phyloP scores from a whole-genome alignment of 2,329 filamentous ascomycete genomes.

The Fusarium irregulare region DNA sequence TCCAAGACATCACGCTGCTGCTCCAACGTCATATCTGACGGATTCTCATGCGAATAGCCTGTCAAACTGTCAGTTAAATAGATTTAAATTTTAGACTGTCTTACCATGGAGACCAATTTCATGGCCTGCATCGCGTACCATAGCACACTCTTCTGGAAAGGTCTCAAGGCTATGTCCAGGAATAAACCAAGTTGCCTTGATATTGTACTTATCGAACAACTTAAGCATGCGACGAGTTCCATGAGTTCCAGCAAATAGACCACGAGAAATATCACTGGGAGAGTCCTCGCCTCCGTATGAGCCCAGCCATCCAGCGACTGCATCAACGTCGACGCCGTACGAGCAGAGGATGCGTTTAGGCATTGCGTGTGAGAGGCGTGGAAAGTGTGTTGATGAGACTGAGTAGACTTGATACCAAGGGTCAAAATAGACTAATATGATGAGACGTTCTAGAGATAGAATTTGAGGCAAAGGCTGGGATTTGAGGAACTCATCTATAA shows the following conservation, averaged over 20 bases:
- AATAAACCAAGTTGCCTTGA: slow-evolving; percentile 71
- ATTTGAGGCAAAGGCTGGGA: not conserved
- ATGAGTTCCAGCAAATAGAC: slow-evolving; percentile 75
- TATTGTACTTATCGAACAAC: slow-evolving; percentile 77
- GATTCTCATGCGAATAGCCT: slow-evolving; percentile 79
- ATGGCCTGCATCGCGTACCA: slow-evolving; percentile 59
- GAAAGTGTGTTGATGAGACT: too few relatives aligned
- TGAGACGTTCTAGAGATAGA: not conserved
- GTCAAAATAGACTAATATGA: too few relatives aligned
- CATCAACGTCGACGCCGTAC: slow-evolving; percentile 80
- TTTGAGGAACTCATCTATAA: not conserved
- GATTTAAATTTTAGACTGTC: accelerated
- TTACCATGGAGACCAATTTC: slow-evolving; percentile 68
- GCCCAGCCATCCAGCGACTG: slow-evolving; percentile 79
- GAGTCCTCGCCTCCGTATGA: slow-evolving; percentile 81
- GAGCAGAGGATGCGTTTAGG: slow-evolving; percentile 18
- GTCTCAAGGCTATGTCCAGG: slow-evolving; percentile 62
- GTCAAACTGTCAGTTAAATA: not conserved
- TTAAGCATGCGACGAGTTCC: slow-evolving; percentile 76
- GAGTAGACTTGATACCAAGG: too few relatives aligned
- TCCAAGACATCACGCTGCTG: slow-evolving; percentile 82
- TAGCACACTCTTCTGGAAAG: slow-evolving; percentile 59
- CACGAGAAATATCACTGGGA: slow-evolving; percentile 56
- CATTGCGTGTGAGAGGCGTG: not conserved
- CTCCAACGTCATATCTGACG: slow-evolving; percentile 76